Base-by-base conservation (phyloP, 495 filamentous ascomycete species). In the Schizothecium vesticola region DNA sequence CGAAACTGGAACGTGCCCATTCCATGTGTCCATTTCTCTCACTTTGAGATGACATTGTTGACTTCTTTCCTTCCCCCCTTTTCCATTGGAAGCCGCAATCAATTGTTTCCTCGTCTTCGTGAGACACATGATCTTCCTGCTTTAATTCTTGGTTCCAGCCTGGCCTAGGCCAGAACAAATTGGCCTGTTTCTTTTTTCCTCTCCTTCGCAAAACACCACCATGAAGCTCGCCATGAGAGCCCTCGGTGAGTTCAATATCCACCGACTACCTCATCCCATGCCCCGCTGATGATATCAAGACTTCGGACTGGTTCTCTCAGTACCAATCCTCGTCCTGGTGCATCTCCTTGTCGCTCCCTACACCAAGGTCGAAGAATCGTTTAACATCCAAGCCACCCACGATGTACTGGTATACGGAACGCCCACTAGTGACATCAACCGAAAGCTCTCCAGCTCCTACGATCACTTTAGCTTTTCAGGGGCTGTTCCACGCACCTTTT, bases 361-460 rank as follows among this genome's bases (percentile, higher is more conserved):
- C 81, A 97, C 96, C 61, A 99, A 99, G 79, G 96, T 99, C 65
- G 95, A 99, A 76, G 95, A 99, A 80, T 97, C 94, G 0, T 99
- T 99, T 86, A 97, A 97, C 72, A 88, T 98, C 63, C 95, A 99
- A 76, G 95, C 95, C 0, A 88, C 89, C 7, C 96, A 98, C 78
- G 95, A 99, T 75, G 90, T 98, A 36, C 75, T 95, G 19, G 86
- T 83, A 3, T 93, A 93, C 78, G 92, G 93, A 1, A 86, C 93
- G 31, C 90, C 93, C 0, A 84, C 78, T 9, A 75, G 68, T 22
- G 80, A 91, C 73, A 72, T 86, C 25, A 68, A 81, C n/a, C 70
- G 79, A 1, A 77, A 79, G 13, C 79, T 90, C 28, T 80, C 77
- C 3, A 75, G 77, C 23, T 76, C 87, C 36, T 99, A 94, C 83